Base-by-base conservation (phyloP, 2,329 filamentous ascomycete genomes). In the Cadophora luteo-olivacea region DNA sequence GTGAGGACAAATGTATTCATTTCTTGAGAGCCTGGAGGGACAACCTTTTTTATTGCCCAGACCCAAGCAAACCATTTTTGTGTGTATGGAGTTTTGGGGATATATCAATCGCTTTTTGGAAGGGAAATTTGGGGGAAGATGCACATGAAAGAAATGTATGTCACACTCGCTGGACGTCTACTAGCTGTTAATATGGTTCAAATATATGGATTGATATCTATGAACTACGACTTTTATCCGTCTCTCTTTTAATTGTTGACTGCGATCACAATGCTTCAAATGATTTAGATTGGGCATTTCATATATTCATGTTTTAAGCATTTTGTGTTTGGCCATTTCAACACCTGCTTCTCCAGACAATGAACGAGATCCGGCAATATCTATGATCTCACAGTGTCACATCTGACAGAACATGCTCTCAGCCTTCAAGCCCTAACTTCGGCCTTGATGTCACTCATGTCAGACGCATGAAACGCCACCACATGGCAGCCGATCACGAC, bases 141-240 rank as follows among this genome's bases (percentile, higher is more conserved):
- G 41, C 9, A 32, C 19, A 55, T 51, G 45, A 38, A 65, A 29
- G 57, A 48, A 61, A 65, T 61, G 61, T 67, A 64, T 61, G 67
- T 68, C 67, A 69, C 69, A 69, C 69, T 70, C 69, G 67, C 67
- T 71, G 67, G 67, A 67, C 54, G 52, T 69, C 51, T 66, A 63
- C 49, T 45, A 66, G 68, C 68, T 72, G 66, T 71, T 72, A 70
- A 72, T 72, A 72, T 57, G 52, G 55, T 25, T 61, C 55, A 63
- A 68, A 63, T 64, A 66, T 68, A 68, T 63, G 48, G 38, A 66
- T 66, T 45, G 55, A 68, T 64, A 68, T 49, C 57, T 29, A 61
- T 41, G 25, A 45, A 25, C 24, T 41, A 33, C 48, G 25, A 45
- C 19, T 32, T 48, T 38, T 45, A 45, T 45, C 16, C 16, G 7